Evolutionary conservation across 2,329 filamentous ascomycete species (phyloP), one percentile per base, ranked within the genome.

Genomic region (Eutypa lata): DNA sequence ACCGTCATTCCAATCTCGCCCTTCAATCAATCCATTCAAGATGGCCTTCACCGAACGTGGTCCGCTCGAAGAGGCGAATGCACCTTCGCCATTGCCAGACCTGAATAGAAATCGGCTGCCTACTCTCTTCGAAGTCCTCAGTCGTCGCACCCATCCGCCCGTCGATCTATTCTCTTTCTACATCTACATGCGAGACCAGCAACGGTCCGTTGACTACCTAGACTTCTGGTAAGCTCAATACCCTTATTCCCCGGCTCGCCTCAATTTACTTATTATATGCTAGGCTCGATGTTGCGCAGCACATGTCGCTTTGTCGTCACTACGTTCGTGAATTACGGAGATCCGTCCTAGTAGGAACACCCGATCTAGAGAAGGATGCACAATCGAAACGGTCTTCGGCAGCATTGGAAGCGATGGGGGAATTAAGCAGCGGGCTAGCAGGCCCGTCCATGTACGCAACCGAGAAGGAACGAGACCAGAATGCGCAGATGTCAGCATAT

Each of bases 111-210:
- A 96, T 69, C 84, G 94, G 60, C 83, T 99, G 54, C 94, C 94
- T 46, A 97, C 91, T 1, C 83, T 99, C 49, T 97, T 96, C 69
- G 95, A 99, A 74, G 94, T 99, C 52, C 78, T 99, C 56, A 96
- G 91, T 69, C 86, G 95, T 61, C 87, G 91, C 59, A 99, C 94
- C n/a, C 81, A 95, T 19, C 90, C 95, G 47, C 94, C 94, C 0
- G 93, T 99, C 53, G 95, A 99, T 68, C 80, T 99, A 11, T 99
- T 96, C 73, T 97, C 92, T 2, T 99, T 99, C 77, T 99, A 99
- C 75, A 99, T 99, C 65, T 99, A 96, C 75, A 99, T 99, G 94
- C 86, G 94, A 65, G 95, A 99, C 71, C 92, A 97, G 73, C 94
- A 99, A 73, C 86, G 92, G 70, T 97, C 93, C 7, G 94, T 99